Evolutionary conservation across 441 rosid genomes (phyloP), one percentile per base, ranked within the genome.

Genomic region (Biscutella laevigata): DNA sequence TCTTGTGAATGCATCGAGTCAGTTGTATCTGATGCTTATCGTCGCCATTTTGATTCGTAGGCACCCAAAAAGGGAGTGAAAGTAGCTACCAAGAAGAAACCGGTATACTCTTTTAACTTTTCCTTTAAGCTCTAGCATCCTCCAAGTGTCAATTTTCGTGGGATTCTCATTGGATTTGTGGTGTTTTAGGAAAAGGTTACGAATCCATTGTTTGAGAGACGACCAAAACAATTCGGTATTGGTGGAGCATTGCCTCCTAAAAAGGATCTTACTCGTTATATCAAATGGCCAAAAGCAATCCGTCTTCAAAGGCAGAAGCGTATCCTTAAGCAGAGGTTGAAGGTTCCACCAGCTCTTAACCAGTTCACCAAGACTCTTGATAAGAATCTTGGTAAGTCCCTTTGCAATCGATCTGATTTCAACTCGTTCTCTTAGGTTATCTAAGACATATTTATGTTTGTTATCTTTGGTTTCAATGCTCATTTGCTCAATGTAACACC

Each of bases 331-430:
- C 89, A 84, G 57, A 75, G 98, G 54, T 74, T 90, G 83, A 90
- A 90, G 86, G 95, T 90, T 17, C 95, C 95, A 9, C 97, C 95
- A 2, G 79, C 94, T 2, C 58, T 86, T 29, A 90, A 90, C 51
- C 97, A 84, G 55, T 90, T 90, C 68, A 84, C 96, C 52, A 90
- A 90, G 77, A 82, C 95, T 8, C 81, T 90, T 21, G 95, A 90
- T 71, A 90, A 90, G 70, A 90, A 90, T 29, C 90, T 90, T 6
- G 95, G 97, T 89, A 53, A 27, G 64, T 26, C 17, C 1, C 20
- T 9, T 28, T 2, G 22, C 14, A 22, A 11, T n/a, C n/a, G n/a
- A n/a, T n/a, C n/a, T n/a, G n/a, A n/a, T n/a, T n/a, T n/a, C n/a
- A n/a, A n/a, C n/a, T n/a, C n/a, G n/a, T n/a, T n/a, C n/a, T n/a